Evolutionary conservation across 2,329 filamentous ascomycete species (phyloP), one percentile per base, ranked within the genome.

Genomic region (Cryphonectria naterciae): DNA sequence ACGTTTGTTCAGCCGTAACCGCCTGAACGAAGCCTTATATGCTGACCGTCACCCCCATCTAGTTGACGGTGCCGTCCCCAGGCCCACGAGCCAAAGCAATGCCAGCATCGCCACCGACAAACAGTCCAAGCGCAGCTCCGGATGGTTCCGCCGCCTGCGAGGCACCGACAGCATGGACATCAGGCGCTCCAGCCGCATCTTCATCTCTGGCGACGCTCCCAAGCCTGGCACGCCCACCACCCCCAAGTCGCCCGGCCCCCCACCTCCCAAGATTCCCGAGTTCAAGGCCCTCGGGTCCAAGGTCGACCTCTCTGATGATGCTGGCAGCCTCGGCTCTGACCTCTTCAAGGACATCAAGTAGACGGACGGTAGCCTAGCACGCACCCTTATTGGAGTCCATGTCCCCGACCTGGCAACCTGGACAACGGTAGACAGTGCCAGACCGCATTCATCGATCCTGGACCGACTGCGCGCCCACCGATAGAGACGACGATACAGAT

Each of bases 261-360:
- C 87, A 69, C 86, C 88, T 52, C 88, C 88, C 35, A 89, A 86
- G 86, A 89, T 90, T 66, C 88, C 88, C 28, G 87, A 89, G 76
- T 80, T 89, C 65, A 82, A 79, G 75, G 83, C 85, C 65, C 80
- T 89, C 69, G 83, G 87, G 75, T 83, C 85, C 69, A 85, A 84
- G 76, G 75, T 85, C 65, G 84, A 85, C 64, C 49, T 73, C 5
- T 79, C 82, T 35, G 76, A 78, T 64, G 82, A 87, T 58, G 81
- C 83, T 8, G 82, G 81, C 60, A 81, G 80, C 69, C 79, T 87
- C 43, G 86, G 86, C 66, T 79, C 80, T 71, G 86, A 89, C 73
- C 79, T 90, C 46, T 89, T 90, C 78, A 88, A 88, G 77, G 83
- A 86, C 73, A 89, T 90, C 77, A 87, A 87, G 76, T 88, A 82